Base-by-base conservation (phyloP, 2,329 filamentous ascomycete genomes). In the Huntiella abstrusa region DNA sequence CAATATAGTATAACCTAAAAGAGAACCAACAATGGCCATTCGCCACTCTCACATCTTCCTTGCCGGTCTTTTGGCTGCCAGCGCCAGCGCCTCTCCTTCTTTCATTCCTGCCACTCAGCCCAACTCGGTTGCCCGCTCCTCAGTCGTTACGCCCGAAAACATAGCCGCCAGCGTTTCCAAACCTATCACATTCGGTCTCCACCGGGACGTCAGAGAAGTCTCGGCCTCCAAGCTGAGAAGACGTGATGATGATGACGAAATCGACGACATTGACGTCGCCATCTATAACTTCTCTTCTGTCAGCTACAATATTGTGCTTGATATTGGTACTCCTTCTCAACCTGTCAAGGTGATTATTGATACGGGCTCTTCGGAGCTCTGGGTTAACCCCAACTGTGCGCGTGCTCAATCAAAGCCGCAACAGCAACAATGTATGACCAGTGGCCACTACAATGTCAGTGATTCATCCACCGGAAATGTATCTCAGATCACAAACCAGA, bases 311-410 rank as follows among this genome's bases (percentile, higher is more conserved):
- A 61, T 64, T 40, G 58, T 63, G 12, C 49, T 66, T 15, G 49
- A 51, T 10, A 53, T 66, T 33, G 63, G 63, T 6, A 62, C 58
- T 0, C 63, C 63, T 4, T 55, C 56, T 4, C 61, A 64, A 47
- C 46, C 52, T 3, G 59, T 65, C 39, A 60, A 55, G 33, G 60
- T 65, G 50, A 58, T 61, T 49, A 58, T 66, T 42, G 63, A 66
- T 49, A 65, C 63, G 0, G 62, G 62, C 12, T 64, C 63, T 3
- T 55, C 57, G 6, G 62, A 65, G 52, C 56, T 64, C 4, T 66
- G 63, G 63, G 60, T 66, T 34, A 64, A 65, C 47, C 63, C 63
- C 5, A 54, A 58, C 5, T 66, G 63, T 52, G 16, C 12, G 40
- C 44, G 39, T 12, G 51, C 51, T 39, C 47, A 51, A 28, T 50